Base-by-base conservation (phyloP, 2,329 filamentous ascomycete genomes). In the Penicillium sp. region DNA sequence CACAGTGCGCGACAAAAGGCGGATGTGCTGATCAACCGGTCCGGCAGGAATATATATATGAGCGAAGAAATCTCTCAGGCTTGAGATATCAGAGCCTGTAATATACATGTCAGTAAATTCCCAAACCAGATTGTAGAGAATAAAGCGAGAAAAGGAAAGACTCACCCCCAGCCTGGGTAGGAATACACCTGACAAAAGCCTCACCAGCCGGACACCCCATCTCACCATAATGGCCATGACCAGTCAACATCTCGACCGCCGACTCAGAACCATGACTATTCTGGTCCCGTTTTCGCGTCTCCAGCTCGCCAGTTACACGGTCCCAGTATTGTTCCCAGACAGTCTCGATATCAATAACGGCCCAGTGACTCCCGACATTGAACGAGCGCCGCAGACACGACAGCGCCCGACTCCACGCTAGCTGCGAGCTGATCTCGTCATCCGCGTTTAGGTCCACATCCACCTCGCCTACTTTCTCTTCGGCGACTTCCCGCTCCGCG, bases 351-450 rank as follows among this genome's bases (percentile, higher is more conserved):
- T 72, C 73, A 5, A 61, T 58, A n/a, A 63, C 60, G 0, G 58
- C 52, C 68, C 69, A 71, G 25, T 61, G 55, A 12, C 60, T 56
- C 4, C 69, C 66, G 18, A 72, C 68, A 47, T 67, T 70, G 64
- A 91, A 88, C 0, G 83, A 86, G 45, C 79, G 79, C 40, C 84
- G 77, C 21, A 88, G 77, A 8, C 78, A 73, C 0, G 76, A 77
- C 53, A 91, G 64, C 34, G 81, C 85, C 13, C 88, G 78, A 25
- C 80, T 84, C 82, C 86, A 90, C 0, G 87, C 86, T 21, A 90
- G 66, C 10, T 80, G 80, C 3, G 86, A 82, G 1, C 80, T 80
- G 9, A 87, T 76, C 7, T 49, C 32, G 15, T 62, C 61, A 32
- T 51, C 41, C 2, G 13, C 12, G 10, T 37, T 46, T 6, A 55